Evolutionary conservation across 768 basidiomycete species (phyloP), one percentile per base, ranked within the genome.

Genomic region (Porphyrellus cyaneotinctus): DNA sequence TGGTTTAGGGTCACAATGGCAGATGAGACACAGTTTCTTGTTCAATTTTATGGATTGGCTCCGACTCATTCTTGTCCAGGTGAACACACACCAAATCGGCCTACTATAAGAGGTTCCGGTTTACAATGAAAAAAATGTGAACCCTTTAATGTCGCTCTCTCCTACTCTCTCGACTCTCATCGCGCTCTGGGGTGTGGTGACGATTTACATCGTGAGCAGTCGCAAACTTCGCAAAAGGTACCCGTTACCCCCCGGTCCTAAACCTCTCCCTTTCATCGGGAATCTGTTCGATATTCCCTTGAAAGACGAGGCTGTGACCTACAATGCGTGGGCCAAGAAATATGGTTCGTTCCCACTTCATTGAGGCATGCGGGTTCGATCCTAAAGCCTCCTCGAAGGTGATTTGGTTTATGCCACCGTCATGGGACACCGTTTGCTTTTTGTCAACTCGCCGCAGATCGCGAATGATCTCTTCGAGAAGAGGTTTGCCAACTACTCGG

Each of bases 381-480:
- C 3, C 31, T 47, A 18, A 47, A 15, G 2, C n/a, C 2, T 41
- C 2, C 18, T 36, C 31, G 22, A 55, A 67, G 83, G 83, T 6
- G 78, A 81, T 48, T 58, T 84, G 35, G 77, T 84, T 3, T 80
- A 78, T 56, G 67, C 82, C 18, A 75, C 72, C 46, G 72, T 78
- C 14, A 63, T 84, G 8, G 79, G 81, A 26, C 75, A 74, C 53
- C 73, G 75, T 36, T 61, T 79, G 13, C 65, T 81, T 18, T 72
- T 80, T 33, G 64, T 81, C 43, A 82, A 81, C 58, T 70, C 75
- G 3, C 64, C 73, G n/a, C 58, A 75, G 44, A 67, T 72, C 2
- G 77, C 76, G 5, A 68, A 70, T 42, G 82, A 84, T 24, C 73
- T 84, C 2, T 78, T 85, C 31, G 82, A 83, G 48, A 82, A 77